Evolutionary conservation across 139 green algal species (phyloP).

Genomic region (Coelastrella sp.): DNA sequence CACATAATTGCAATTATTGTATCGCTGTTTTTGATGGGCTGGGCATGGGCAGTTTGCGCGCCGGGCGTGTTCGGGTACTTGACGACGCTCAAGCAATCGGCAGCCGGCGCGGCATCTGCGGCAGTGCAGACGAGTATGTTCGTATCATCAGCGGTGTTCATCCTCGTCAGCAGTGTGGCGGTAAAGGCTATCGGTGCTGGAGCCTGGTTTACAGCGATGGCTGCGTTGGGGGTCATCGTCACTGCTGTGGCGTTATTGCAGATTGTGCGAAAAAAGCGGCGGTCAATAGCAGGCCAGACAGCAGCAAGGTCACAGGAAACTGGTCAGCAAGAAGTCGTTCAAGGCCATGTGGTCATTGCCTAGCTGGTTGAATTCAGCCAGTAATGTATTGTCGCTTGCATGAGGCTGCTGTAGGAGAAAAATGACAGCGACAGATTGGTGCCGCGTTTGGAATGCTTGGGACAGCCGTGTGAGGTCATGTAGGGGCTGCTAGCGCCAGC

Average conservation of each 20-base stretch:
- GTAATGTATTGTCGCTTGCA: too few relatives aligned
- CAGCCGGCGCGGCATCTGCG: not conserved
- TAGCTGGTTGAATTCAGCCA: too few relatives aligned
- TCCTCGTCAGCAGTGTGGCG: conserved; percentile 20
- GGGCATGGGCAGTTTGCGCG: not conserved
- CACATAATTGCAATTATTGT: not conserved
- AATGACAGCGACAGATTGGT: too few relatives aligned
- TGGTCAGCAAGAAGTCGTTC: too few relatives aligned
- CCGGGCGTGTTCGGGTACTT: not conserved
- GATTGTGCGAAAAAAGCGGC: not conserved
- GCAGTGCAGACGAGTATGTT: conserved; percentile 29
- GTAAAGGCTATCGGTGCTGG: conserved; percentile 1
- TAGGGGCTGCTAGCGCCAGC: too few relatives aligned
- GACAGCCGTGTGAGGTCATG: too few relatives aligned
- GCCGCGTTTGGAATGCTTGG: too few relatives aligned
- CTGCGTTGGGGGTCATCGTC: not conserved
- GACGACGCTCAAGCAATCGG: conserved; percentile 18
- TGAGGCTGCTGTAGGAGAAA: too few relatives aligned
- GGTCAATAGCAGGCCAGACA: not conserved
- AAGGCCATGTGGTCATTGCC: too few relatives aligned
- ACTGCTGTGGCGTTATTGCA: not conserved
- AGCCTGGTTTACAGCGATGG: conserved; percentile 18
- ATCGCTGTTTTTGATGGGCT: not conserved
- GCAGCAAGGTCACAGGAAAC: not conserved
- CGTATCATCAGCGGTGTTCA: conserved; percentile 28